Evolutionary conservation across 2,329 filamentous ascomycete genomes (phyloP).

Genomic region (Fusarium camptoceras): DNA sequence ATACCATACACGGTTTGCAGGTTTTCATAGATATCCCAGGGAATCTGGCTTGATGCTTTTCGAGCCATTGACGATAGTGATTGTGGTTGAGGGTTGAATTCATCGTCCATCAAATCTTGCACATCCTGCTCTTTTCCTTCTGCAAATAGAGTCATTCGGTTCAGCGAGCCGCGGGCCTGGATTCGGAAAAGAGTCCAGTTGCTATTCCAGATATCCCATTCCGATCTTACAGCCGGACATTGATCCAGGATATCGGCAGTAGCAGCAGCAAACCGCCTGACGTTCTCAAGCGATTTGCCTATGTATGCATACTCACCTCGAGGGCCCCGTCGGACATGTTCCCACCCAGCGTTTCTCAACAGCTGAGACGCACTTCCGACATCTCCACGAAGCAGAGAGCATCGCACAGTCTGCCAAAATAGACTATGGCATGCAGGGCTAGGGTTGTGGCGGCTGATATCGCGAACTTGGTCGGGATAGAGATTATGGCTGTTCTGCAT

Average conservation of each 20-base stretch:
- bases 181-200: conserved; percentile 89
- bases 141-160: conserved; percentile 80
- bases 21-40: conserved; percentile 90
- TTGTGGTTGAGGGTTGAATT: conserved; percentile 57
- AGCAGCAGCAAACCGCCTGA: conserved; percentile 76
- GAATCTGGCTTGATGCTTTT: conserved; percentile 86
- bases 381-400: conserved; percentile 79
- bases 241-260: conserved; percentile 76
- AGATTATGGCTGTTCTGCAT: conserved; percentile 79
- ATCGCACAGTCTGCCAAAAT: conserved; percentile 89
- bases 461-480: conserved; percentile 73
- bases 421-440: conserved; percentile 80
- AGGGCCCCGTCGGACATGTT: conserved; percentile 76
- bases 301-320: conserved; percentile 75
- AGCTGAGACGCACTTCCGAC: conserved; percentile 74
- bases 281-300: conserved; percentile 80
- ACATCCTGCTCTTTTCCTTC: conserved; percentile 73
- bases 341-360: conserved; percentile 81
- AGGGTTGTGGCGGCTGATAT: conserved; percentile 72
- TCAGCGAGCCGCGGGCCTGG: conserved; percentile 74
- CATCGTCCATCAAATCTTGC: conserved; percentile 48
- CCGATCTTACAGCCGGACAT: conserved; percentile 75
- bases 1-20: conserved; percentile 84
- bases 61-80: conserved; percentile 74
- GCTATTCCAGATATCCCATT: conserved; percentile 85